Evolutionary conservation across 371 early-diverging fungal species (phyloP), one percentile per base, ranked within the genome.

Genomic region (Basidiobolus meristosporus): DNA sequence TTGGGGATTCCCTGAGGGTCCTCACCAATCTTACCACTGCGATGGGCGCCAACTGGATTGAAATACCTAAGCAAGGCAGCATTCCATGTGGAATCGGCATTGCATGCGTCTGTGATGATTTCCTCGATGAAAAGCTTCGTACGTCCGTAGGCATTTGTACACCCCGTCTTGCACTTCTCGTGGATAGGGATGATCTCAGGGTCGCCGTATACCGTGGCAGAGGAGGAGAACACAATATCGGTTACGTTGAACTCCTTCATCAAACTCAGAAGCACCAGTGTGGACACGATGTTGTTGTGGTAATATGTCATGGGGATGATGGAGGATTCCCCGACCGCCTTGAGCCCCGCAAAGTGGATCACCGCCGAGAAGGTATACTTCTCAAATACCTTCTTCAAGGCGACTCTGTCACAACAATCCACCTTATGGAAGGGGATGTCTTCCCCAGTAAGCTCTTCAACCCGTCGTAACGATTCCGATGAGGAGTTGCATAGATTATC

Each of bases 1-100:
- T 78, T 79, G 16, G 92, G 91, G 20, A 73, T 62, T 37, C 81
- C 82, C 43, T 62, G 63, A 6, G 88, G 85, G 51, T 82, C 72
- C 47, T 92, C 93, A 31, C 93, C 93, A 44, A 92, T 79, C 42
- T 65, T 39, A 26, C 91, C 91, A 11, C 78, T 74, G 17, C 62
- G 55, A 56, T 90, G 90, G 0, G 92, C 91, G 14, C 86, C 82
- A 4, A 81, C 75, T 16, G 93, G 91, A 54, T 92, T 92, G 47
- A 92, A 92, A 59, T 85, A 92, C 31, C 26, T 70, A 59, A 26
- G 3, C 5, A 9, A 26, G 9, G 26, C 26, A 3, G 9, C 5
- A 5, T 26, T 26, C 9, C 3, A 26, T 26, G 5, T 3, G 9
- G 5, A 26, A 26, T 3, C 9, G 3, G 9, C 5, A 9, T 26